Conservation (phyloP, 2,329 filamentous ascomycete species). For the Hypoxylon sp. region DNA sequence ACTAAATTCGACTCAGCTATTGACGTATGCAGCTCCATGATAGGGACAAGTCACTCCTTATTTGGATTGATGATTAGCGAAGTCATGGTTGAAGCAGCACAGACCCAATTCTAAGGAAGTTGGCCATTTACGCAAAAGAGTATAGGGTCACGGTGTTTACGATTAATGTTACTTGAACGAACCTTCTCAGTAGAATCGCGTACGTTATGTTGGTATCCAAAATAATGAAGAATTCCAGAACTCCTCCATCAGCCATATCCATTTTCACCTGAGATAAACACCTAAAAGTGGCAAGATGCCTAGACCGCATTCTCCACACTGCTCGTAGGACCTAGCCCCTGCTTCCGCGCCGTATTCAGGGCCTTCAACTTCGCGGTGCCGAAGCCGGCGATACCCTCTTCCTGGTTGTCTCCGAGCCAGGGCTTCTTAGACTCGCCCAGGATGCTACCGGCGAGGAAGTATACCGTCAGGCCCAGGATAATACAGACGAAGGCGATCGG, state of each 20-base stretch:
- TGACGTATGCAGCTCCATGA: no score
- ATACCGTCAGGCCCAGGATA: conserved; percentile 84
- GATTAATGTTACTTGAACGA: not conserved
- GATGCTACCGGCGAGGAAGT: conserved; percentile 85
- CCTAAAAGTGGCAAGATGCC: not conserved
- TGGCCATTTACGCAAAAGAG: not conserved
- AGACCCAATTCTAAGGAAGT: not conserved
- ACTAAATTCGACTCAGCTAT: no score
- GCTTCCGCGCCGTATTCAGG: conserved; percentile 65
- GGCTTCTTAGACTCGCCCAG: conserved; percentile 93
- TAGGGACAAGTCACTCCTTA: no score
- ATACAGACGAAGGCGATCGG: conserved; percentile 96
- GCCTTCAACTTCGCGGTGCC: conserved; percentile 88
- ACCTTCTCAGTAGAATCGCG: not conserved
- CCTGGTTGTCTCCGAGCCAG: conserved; percentile 91
- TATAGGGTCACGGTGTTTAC: not conserved
- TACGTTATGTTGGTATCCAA: not conserved
- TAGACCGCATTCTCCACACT: conserved; percentile 21
- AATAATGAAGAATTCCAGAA: conserved; percentile 2
- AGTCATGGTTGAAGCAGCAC: not conserved
- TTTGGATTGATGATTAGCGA: not conserved
- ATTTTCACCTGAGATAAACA: not conserved
- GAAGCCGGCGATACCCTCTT: conserved; percentile 80
- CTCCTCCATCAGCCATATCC: conserved; percentile 2
- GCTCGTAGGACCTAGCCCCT: conserved; percentile 45